Evolutionary conservation across 352 stramenopile genomes (phyloP).

Genomic region (Phytophthora crassamura): DNA sequence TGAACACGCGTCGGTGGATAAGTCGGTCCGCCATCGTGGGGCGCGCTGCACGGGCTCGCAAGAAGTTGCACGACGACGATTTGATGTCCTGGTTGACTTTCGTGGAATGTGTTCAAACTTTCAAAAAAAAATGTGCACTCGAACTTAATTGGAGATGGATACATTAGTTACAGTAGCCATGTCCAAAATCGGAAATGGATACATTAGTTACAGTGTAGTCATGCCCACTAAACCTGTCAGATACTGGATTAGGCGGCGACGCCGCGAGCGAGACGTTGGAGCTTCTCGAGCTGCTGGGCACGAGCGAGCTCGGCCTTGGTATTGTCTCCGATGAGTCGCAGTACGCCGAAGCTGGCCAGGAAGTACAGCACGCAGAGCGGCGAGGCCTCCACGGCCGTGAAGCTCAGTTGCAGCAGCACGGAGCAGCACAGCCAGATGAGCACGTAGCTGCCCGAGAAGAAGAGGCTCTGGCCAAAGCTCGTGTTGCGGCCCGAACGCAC

Average conservation of each 20-base stretch:
- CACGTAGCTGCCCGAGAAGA: slow-evolving; percentile 47
- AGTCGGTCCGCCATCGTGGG: slow-evolving; percentile 32
- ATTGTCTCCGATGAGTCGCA: slow-evolving; percentile 57
- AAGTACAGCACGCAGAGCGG: slow-evolving; percentile 55
- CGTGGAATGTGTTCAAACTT: slow-evolving; percentile 26
- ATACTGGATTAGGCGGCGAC: background rate
- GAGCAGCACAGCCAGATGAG: slow-evolving; percentile 44
- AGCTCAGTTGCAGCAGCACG: slow-evolving; percentile 32
- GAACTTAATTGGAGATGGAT: background rate
- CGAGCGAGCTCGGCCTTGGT: slow-evolving; percentile 58
- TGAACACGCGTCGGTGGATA: slow-evolving; percentile 53
- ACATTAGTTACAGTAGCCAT: too few species aligned
- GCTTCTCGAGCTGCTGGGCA: slow-evolving; percentile 60
- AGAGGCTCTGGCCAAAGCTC: slow-evolving; percentile 35
- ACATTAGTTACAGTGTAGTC: background rate
- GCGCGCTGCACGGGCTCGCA: background rate
- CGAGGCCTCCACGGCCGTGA: slow-evolving; percentile 51
- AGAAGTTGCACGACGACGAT: slow-evolving; percentile 8
- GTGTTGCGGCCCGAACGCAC: slow-evolving; percentile 30
- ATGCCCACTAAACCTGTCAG: too few species aligned
- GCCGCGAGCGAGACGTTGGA: slow-evolving; percentile 38
- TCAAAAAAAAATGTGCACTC: slow-evolving; percentile 13
- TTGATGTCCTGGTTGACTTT: slow-evolving; percentile 2
- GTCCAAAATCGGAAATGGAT: too few species aligned
- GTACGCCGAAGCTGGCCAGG: slow-evolving; percentile 25